phyloP scores from a whole-genome alignment of 306 rosid species.

The Medicago ruthenica region DNA sequence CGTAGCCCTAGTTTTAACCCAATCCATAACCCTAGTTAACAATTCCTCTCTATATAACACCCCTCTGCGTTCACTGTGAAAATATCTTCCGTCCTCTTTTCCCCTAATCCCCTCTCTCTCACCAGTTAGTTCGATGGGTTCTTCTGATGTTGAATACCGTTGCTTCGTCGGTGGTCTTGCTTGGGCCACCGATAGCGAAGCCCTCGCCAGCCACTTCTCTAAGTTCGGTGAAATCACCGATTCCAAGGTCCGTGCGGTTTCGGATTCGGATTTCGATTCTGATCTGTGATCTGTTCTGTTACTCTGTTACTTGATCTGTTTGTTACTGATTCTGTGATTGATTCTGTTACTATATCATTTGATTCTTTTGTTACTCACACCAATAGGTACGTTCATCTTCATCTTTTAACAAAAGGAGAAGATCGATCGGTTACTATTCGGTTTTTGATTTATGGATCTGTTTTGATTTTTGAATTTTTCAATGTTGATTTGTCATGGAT shows the following conservation, averaged over 20 bases:
- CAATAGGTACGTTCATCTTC: constrained; percentile 94
- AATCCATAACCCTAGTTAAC: background rate
- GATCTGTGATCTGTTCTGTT: constrained; percentile 54
- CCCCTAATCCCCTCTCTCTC: background rate
- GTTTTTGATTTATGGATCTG: constrained; percentile 1
- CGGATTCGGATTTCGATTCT: constrained; percentile 56
- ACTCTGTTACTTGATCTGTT: constrained; percentile 74
- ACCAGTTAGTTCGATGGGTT: constrained; percentile 51
- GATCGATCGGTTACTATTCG: constrained; percentile 82
- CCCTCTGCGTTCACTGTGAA: background rate
- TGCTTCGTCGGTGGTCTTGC: constrained; percentile 99
- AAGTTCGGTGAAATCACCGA: constrained; percentile 69
- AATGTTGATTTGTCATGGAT: background rate
- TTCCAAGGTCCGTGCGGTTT: constrained; percentile 96
- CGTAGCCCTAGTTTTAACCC: constrained; percentile 9
- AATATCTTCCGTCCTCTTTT: background rate
- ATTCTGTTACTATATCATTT: constrained; percentile 44
- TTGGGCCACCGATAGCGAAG: constrained; percentile 80
- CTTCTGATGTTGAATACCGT: constrained; percentile 74
- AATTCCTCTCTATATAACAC: background rate
- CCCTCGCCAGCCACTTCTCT: constrained; percentile 70
- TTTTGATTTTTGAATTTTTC: background rate
- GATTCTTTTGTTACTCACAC: constrained; percentile 46
- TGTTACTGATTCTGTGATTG: constrained; percentile 51
- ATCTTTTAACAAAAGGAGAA: constrained; percentile 65